Conservation (phyloP, 805 yeast genomes). For the Saccharomycopsis schoenii region DNA sequence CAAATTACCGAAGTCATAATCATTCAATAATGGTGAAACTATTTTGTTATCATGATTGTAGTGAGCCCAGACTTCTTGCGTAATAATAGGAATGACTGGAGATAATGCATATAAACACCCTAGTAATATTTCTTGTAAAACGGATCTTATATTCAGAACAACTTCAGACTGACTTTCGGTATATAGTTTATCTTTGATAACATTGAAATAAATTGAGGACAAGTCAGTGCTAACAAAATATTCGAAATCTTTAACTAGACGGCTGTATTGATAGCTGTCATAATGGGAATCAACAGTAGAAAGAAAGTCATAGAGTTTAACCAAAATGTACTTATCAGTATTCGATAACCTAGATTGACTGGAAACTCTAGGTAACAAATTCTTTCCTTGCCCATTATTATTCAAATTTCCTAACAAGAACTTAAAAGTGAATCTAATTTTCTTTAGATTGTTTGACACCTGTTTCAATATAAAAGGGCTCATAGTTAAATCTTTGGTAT, state of each 20-base stretch:
- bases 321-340: constrained; percentile 56
- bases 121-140: constrained; percentile 46
- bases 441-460: constrained; percentile 72
- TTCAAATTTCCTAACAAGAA: constrained; percentile 73
- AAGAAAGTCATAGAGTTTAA: constrained; percentile 42
- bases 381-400: too few relatives aligned
- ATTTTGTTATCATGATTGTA: constrained; percentile 18
- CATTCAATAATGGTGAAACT: constrained; percentile 8
- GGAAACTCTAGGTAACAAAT: not conserved
- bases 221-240: constrained; percentile 65
- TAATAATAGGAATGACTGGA: constrained; percentile 74
- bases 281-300: constrained; percentile 35
- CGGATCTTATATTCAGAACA: constrained; percentile 47
- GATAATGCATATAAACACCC: constrained; percentile 59
- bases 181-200: constrained; percentile 77
- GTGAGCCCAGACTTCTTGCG: constrained; percentile 83
- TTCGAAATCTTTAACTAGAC: constrained; percentile 57
- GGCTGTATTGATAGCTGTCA: constrained; percentile 52
- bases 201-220: constrained; percentile 79
- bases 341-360: constrained; percentile 25
- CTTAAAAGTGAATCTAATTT: constrained; percentile 70
- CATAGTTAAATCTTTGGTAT: constrained; percentile 66
- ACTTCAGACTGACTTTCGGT: constrained; percentile 59
- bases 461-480: constrained; percentile 65
- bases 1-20: constrained; percentile 21